Evolutionary conservation across 2,329 filamentous ascomycete species (phyloP), one percentile per base, ranked within the genome.

Genomic region (Purpureocillium takamizusanense): DNA sequence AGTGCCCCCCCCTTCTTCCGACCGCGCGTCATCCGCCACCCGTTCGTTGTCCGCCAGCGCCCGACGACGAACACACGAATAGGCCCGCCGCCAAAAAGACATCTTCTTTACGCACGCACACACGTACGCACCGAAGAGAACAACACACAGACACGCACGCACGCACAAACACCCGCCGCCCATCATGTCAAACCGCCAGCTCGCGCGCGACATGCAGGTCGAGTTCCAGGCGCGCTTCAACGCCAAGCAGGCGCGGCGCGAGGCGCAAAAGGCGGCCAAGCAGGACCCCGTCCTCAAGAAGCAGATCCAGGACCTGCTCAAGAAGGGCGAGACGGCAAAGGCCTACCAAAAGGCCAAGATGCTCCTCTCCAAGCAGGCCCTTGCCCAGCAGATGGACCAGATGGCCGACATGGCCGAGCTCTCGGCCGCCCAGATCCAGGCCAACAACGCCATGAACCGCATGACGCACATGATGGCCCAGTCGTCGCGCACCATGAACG

Each of bases 401-500:
- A 74, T 76, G 54, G 75, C 75, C 57, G 74, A 79, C 60, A 76
- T 78, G 73, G 74, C 74, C 18, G 75, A 78, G 57, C 63, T 78
- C 21, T 73, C 67, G 21, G 69, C 71, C 34, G 70, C 72, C 3
- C 74, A 78, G 64, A 78, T 79, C 57, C 72, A 78, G 61, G 74
- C 74, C 53, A 78, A 78, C 61, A 78, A 78, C 48, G 64, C 72
- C 40, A 78, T 78, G 74, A 78, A 78, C 61, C 70, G 74, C 47
- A 78, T 78, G 74, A 78, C 74, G 41, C 59, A 70, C 51, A 78
- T 78, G 73, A 78, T 78, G 73, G 69, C 68, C 17, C 70, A 74
- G 57, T 76, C 72, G 4, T 74, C 71, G 28, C 63, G 67, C 35
- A 76, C 72, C 9, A 78, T 78, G 74, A 68, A 62, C 44, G 65